These are phyloP conservation scores for Suhomyces atakaporum DNA, from an alignment of 1,139 yeast species.

Conservation along the genomic window DNA sequence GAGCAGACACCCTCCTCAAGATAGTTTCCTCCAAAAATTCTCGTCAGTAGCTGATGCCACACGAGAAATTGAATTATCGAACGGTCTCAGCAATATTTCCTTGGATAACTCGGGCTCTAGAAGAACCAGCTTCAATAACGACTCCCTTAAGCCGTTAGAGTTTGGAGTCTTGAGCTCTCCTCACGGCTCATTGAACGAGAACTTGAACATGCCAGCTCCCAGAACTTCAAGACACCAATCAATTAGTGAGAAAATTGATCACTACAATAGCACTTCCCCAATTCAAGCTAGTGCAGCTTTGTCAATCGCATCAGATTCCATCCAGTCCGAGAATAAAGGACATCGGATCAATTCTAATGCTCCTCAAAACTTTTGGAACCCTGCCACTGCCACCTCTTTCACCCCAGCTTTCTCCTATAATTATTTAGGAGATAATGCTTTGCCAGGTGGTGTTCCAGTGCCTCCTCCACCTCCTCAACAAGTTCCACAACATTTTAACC, in stretches of 20 bases:
- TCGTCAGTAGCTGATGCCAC: slow-evolving; percentile 80
- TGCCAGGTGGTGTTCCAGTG: slow-evolving; percentile 16
- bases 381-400: slow-evolving; percentile 61
- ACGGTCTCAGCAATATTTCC: slow-evolving; percentile 30
- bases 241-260: slow-evolving; percentile 65
- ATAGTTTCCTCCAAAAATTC: slow-evolving; percentile 64
- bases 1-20: slow-evolving; percentile 48
- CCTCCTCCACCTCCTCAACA: slow-evolving; percentile 15
- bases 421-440: slow-evolving; percentile 31
- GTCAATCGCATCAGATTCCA: slow-evolving; percentile 34
- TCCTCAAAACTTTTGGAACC: slow-evolving; percentile 60
- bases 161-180: slow-evolving; percentile 33
- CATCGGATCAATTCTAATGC: slow-evolving; percentile 11
- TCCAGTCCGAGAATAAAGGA: slow-evolving; percentile 12
- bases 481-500: slow-evolving; percentile 12
- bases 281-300: slow-evolving; percentile 48
- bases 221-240: slow-evolving; percentile 56
- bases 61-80: slow-evolving; percentile 63
- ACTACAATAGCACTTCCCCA: slow-evolving; percentile 54
- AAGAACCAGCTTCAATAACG: slow-evolving; percentile 51
- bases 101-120: slow-evolving; percentile 37
- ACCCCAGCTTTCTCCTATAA: slow-evolving; percentile 43
- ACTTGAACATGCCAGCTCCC: slow-evolving; percentile 44
- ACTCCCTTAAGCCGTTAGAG: slow-evolving; percentile 24
- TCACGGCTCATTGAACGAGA: slow-evolving; percentile 54